Percentiles rank a stretch among this genome's conserved stretches.
Evolutionary conservation across 148 eudicot genomes (phyloP).

Genomic region (Chenopodium album): DNA sequence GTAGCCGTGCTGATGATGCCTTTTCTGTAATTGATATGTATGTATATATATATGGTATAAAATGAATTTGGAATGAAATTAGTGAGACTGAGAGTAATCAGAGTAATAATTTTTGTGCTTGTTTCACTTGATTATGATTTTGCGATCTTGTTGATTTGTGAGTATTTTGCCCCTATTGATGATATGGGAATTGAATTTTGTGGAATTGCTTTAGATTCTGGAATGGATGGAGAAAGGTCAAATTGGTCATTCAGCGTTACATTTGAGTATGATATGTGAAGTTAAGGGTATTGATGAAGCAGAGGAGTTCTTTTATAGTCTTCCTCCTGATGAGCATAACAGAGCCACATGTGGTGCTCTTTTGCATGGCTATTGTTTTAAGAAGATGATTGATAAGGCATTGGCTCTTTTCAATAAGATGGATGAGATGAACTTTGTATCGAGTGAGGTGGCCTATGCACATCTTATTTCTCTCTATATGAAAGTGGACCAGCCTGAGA

Average conservation of each 20-base stretch:
- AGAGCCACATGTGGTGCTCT: constrained; percentile 54
- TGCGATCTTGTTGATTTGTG: neutral
- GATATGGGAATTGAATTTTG: neutral
- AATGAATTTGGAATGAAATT: neutral
- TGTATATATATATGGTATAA: neutral
- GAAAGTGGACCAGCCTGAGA: constrained; percentile 59
- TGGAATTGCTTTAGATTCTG: constrained; percentile 47
- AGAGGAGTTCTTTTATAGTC: constrained; percentile 58
- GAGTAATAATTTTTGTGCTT: neutral
- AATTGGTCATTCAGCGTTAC: constrained; percentile 38
- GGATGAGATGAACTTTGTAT: constrained; percentile 39
- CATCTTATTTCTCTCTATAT: constrained; percentile 58
- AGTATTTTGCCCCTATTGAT: neutral
- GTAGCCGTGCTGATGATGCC: too few species aligned
- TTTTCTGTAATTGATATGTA: too few species aligned
- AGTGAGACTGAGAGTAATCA: neutral
- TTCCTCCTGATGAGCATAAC: constrained; percentile 38
- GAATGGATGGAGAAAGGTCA: constrained; percentile 72
- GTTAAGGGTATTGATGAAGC: constrained; percentile 54
- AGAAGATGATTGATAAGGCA: constrained; percentile 53
- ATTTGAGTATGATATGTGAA: constrained; percentile 50
- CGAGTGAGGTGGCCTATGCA: constrained; percentile 33
- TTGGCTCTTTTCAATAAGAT: constrained; percentile 52
- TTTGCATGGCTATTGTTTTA: constrained; percentile 62
- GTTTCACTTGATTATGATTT: neutral